Percentiles rank a stretch among this genome's conserved stretches.
Conservation (phyloP, 352 stramenopile genomes). For the Phytophthora cactorum region DNA sequence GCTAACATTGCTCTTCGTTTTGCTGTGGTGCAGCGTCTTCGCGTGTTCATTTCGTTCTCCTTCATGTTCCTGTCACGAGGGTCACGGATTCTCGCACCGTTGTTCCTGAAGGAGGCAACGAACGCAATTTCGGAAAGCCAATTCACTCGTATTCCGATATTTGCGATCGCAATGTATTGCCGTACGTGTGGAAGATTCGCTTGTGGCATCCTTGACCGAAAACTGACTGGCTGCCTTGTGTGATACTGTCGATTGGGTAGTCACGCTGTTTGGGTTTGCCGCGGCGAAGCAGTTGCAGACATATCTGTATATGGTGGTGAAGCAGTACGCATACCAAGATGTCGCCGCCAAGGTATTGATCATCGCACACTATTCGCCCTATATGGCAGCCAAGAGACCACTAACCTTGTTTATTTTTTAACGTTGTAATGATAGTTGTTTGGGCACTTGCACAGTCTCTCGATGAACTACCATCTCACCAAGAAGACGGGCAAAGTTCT, state of each 20-base stretch:
- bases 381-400: neutral
- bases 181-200: conserved; percentile 27
- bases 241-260: conserved; percentile 15
- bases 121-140: conserved; percentile 53
- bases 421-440: conserved; percentile 71
- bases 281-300: conserved; percentile 95
- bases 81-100: conserved; percentile 66
- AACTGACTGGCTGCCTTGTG: neutral
- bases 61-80: conserved; percentile 79
- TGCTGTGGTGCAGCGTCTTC: conserved; percentile 45
- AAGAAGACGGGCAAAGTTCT: conserved; percentile 98
- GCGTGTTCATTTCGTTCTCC: conserved; percentile 62
- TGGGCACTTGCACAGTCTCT: conserved; percentile 94
- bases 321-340: conserved; percentile 97
- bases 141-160: conserved; percentile 47
- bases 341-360: conserved; percentile 82
- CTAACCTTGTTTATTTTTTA: conserved; percentile 4
- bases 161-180: conserved; percentile 69
- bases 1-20: neutral
- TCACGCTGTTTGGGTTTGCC: conserved; percentile 70
- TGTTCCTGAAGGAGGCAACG: conserved; percentile 79
- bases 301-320: conserved; percentile 94
- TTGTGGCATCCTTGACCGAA: neutral
- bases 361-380: neutral
- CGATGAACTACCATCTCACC: conserved; percentile 96